Evolutionary conservation across 1,284 basidiomycete species (phyloP).

Genomic region (Austropuccinia psidii): DNA sequence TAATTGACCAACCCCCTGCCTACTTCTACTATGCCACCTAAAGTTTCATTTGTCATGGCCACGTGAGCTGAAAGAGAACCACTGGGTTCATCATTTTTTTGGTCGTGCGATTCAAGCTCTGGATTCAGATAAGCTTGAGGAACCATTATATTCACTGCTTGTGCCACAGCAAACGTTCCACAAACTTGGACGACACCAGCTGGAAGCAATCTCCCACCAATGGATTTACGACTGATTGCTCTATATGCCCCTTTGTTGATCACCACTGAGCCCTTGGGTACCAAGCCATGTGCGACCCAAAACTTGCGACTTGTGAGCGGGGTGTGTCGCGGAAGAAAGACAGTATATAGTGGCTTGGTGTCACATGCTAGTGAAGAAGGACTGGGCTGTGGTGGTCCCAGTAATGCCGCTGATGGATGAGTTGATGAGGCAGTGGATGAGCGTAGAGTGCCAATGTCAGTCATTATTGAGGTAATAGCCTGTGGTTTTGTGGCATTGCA

Average conservation of each 20-base stretch:
- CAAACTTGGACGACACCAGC: slow-evolving; percentile 80
- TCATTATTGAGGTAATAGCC: neutral
- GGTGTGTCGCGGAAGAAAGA: slow-evolving; percentile 1
- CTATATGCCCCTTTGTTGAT: slow-evolving; percentile 81
- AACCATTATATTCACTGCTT: slow-evolving; percentile 74
- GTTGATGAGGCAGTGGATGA: neutral
- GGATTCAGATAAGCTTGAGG: neutral
- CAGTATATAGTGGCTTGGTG: slow-evolving; percentile 8
- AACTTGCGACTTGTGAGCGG: slow-evolving; percentile 58
- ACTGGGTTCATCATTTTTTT: neutral
- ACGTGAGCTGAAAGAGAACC: no score
- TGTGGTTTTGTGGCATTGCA: slow-evolving; percentile 52
- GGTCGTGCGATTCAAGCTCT: neutral
- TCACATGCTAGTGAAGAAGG: neutral
- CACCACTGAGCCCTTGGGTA: slow-evolving; percentile 75
- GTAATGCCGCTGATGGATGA: neutral
- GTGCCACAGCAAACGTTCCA: slow-evolving; percentile 84
- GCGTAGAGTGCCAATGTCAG: slow-evolving; percentile 2
- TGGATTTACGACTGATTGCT: slow-evolving; percentile 73
- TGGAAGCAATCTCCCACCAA: slow-evolving; percentile 79
- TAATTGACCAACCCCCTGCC: slow-evolving; percentile 92
- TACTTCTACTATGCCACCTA: slow-evolving; percentile 75
- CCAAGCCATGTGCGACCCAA: slow-evolving; percentile 89
- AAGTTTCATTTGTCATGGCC: slow-evolving; percentile 52
- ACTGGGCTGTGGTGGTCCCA: neutral